Percentiles rank a stretch among this genome's conserved stretches.
Evolutionary conservation across 2,329 filamentous ascomycete genomes (phyloP).

Genomic region (Aureobasidium vineae): DNA sequence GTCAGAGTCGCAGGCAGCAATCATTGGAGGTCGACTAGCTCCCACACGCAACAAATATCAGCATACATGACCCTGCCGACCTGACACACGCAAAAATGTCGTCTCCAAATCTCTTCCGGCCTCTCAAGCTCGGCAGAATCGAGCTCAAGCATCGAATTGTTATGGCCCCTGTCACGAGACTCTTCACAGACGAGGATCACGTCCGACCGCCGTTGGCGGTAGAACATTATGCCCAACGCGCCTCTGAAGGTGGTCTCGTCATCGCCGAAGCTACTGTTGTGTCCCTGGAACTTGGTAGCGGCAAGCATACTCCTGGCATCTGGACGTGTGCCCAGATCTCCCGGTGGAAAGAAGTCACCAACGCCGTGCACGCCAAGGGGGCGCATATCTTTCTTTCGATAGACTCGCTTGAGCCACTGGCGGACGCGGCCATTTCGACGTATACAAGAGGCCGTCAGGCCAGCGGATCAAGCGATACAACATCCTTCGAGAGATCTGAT

Average conservation of each 20-base stretch:
- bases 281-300: conserved; percentile 48
- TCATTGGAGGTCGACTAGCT: neutral
- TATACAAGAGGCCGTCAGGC: conserved; percentile 35
- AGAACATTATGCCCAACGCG: conserved; percentile 28
- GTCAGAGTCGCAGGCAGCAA: neutral
- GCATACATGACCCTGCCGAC: neutral
- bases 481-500: neutral
- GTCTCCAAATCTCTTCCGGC: conserved; percentile 40
- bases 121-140: conserved; percentile 45
- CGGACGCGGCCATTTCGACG: conserved; percentile 41
- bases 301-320: conserved; percentile 57
- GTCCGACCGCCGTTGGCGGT: conserved; percentile 37
- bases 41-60: neutral
- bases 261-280: conserved; percentile 59
- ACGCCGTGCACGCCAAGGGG: conserved; percentile 62
- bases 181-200: conserved; percentile 49
- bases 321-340: conserved; percentile 55
- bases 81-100: neutral
- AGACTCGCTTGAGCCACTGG: conserved; percentile 60
- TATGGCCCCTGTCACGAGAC: conserved; percentile 58
- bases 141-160: conserved; percentile 50
- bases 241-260: conserved; percentile 54
- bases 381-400: conserved; percentile 62
- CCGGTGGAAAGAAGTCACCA: conserved; percentile 60
- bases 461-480: conserved; percentile 31